Evolutionary conservation across 345 rosid genomes (phyloP).

Genomic region (Salix brachista): DNA sequence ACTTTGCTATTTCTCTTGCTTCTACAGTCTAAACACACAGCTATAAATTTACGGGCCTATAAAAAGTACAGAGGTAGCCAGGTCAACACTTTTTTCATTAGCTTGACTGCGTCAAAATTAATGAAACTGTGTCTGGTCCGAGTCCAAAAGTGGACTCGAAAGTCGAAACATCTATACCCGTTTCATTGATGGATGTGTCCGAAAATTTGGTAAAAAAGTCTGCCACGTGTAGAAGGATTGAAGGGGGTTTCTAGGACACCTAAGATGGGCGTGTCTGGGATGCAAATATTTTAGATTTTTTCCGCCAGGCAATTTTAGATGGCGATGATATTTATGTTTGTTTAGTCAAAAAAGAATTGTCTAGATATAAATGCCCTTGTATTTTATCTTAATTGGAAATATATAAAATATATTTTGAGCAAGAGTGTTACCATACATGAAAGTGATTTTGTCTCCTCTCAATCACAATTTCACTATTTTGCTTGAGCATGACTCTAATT

Average conservation of each 20-base stretch:
- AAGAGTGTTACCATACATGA: background rate
- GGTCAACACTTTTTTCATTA: background rate
- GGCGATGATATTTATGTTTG: no score
- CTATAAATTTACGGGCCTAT: background rate
- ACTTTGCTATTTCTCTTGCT: background rate
- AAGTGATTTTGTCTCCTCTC: background rate
- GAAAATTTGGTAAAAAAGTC: no score
- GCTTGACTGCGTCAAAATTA: background rate
- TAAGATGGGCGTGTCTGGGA: no score
- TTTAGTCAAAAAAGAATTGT: no score
- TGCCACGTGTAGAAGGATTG: no score
- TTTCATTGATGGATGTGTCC: background rate
- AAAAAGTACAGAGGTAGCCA: background rate
- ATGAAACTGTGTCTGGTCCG: background rate
- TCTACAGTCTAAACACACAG: background rate
- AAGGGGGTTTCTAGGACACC: no score
- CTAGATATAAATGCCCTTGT: no score
- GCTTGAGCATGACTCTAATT: background rate
- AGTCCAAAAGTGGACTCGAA: background rate
- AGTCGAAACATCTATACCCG: background rate
- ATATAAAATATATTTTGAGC: no score
- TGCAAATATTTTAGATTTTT: no score
- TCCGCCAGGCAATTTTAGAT: no score
- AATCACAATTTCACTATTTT: background rate
- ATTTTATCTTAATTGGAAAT: no score